These are phyloP conservation scores for Dendrocalamus sinicus DNA, from an alignment of 176 grass and related monocot genomes.

Conservation along the genomic window DNA sequence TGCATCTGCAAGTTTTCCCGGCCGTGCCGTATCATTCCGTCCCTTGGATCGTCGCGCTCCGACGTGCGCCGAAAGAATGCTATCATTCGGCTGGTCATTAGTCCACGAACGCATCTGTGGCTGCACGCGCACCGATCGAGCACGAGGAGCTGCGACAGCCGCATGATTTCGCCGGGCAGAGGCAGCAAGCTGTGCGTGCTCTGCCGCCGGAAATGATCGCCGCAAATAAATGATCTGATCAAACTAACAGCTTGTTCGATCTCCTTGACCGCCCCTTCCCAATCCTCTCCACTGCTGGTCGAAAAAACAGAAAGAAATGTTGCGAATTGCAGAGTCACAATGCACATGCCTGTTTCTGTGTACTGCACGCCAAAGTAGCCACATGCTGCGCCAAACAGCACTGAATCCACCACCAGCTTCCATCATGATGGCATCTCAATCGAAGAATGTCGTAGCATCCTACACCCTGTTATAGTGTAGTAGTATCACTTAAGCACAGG, in stretches of 20 bases:
- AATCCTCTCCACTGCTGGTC: too few species aligned
- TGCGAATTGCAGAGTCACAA: background rate
- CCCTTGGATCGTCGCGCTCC: background rate
- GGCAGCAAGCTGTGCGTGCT: background rate
- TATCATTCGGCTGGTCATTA: constrained; percentile 9
- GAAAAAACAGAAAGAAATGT: background rate
- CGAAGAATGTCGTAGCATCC: background rate
- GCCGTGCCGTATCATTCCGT: background rate
- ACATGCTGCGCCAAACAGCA: background rate
- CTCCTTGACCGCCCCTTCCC: too few species aligned
- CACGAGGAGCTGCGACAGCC: background rate
- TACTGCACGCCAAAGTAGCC: background rate
- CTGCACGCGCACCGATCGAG: background rate
- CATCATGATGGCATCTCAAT: background rate
- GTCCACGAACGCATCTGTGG: constrained; percentile 5
- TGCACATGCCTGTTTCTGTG: background rate
- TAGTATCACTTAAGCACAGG: background rate
- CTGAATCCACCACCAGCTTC: background rate
- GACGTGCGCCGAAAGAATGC: background rate
- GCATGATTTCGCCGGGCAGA: constrained; percentile 5
- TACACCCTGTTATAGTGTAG: background rate
- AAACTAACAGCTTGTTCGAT: constrained; percentile 4
- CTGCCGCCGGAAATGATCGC: constrained; percentile 20
- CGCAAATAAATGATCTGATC: background rate
- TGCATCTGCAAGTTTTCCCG: background rate